Evolutionary conservation across 1,284 basidiomycete species (phyloP), one percentile per base, ranked within the genome.

Genomic region (Apiotrichum porosum): DNA sequence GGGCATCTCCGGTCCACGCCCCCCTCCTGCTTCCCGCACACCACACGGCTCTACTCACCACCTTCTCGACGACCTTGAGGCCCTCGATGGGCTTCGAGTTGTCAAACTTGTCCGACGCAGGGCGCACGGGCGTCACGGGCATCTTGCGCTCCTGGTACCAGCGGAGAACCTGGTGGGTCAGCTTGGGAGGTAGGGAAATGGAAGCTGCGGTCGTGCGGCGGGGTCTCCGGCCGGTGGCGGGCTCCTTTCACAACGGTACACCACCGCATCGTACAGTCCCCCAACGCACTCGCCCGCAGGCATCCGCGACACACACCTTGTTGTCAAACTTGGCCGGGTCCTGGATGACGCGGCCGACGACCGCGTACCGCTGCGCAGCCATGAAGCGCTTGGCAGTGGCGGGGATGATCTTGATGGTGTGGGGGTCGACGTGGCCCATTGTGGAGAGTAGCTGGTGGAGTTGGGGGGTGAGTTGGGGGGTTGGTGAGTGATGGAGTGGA

Each of bases 131-230:
- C 54, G 80, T 78, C 41, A 73, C 68, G 3, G 60, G 51, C 28
- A 68, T 43, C 23, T 77, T 69, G 49, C 83, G 81, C 8, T 68
- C 74, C 55, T 83, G 76, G 68, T 89, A 90, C 86, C 86, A 81
- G 46, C 86, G 69, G 39, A 87, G 13, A 23, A 47, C 19, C 44
- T 42, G 17, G 34, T 15, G 47, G 28, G 32, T 42, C 24, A 44
- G 45, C 47, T 31, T 13, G 23, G 26, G 26, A 28, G 26, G 26
- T n/a, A n/a, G 17, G n/a, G 37, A 35, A 33, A 21, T 26, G 18
- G 30, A 15, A 28, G 34, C n/a, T n/a, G n/a, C n/a, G n/a, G n/a
- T n/a, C n/a, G n/a, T n/a, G n/a, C n/a, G n/a, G n/a, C n/a, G n/a
- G n/a, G n/a, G n/a, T n/a, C n/a, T n/a, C n/a, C n/a, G n/a, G n/a